Percentiles rank a stretch among this genome's conserved stretches.
Conservation (phyloP, 2,329 filamentous ascomycete genomes). For the Bretziella fagacearum region DNA sequence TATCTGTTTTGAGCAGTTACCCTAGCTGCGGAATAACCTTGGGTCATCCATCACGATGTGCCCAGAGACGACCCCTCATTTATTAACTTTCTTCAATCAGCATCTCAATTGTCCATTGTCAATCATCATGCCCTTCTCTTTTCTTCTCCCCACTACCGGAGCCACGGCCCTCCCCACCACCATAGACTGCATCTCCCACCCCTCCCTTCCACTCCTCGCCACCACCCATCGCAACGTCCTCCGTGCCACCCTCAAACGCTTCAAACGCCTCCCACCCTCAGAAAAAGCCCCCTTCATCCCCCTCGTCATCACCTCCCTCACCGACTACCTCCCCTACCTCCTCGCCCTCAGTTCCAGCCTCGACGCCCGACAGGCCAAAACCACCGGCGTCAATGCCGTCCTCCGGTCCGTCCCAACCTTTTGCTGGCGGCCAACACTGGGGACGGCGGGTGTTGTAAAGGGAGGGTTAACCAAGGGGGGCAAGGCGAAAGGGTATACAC, state of each 20-base stretch:
- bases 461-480: conserved; percentile 39
- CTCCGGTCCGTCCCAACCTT: conserved; percentile 35
- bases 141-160: conserved; percentile 76
- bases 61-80: neutral
- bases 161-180: conserved; percentile 64
- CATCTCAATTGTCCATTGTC: neutral
- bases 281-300: conserved; percentile 56
- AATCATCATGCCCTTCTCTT: conserved; percentile 66
- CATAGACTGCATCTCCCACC: conserved; percentile 67
- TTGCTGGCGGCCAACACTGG: conserved; percentile 70
- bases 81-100: neutral
- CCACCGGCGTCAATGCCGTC: conserved; percentile 9
- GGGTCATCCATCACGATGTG: neutral
- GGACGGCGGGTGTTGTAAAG: conserved; percentile 24
- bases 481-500: conserved; percentile 41
- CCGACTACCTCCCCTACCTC: conserved; percentile 69
- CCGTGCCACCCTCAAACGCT: conserved; percentile 66
- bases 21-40: neutral
- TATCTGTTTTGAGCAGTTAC: neutral
- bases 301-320: conserved; percentile 50
- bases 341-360: conserved; percentile 54
- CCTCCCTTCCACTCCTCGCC: conserved; percentile 66
- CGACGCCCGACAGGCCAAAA: conserved; percentile 19
- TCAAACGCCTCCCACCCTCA: conserved; percentile 65
- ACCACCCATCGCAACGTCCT: conserved; percentile 73